Conservation (phyloP, 352 stramenopile genomes). For the Blastocystis sp. region DNA sequence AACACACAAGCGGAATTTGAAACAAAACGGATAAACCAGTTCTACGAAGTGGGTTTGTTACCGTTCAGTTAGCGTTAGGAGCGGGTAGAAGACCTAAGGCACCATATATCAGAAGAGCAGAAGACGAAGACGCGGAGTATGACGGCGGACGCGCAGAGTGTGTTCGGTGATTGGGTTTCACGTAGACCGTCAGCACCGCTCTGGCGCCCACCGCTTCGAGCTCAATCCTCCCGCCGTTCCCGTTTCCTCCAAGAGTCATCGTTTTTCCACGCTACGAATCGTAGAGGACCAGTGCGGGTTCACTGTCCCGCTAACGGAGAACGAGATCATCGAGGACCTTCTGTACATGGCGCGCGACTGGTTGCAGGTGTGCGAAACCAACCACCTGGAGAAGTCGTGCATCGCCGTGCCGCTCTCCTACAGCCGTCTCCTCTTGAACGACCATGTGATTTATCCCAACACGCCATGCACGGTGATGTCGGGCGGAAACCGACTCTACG, state of each 20-base stretch:
- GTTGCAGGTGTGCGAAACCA: not conserved
- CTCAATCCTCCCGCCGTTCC: not conserved
- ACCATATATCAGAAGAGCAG: not conserved
- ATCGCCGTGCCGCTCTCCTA: not conserved
- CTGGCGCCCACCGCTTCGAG: not conserved
- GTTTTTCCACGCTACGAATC: not conserved
- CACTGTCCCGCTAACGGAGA: conserved; percentile 13
- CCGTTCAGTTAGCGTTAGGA: not conserved
- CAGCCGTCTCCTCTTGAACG: conserved; percentile 32
- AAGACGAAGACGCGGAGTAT: conserved; percentile 28
- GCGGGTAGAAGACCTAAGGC: not conserved
- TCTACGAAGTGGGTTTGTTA: not conserved
- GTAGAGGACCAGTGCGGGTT: conserved; percentile 30
- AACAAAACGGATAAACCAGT: conserved; percentile 19
- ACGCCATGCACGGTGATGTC: conserved; percentile 3
- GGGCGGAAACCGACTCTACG: not conserved
- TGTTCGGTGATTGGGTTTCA: not conserved
- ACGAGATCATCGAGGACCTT: conserved; percentile 33
- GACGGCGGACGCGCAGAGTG: conserved; percentile 1
- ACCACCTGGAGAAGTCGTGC: not conserved
- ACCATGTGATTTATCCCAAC: conserved; percentile 41
- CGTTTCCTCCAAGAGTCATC: not conserved
- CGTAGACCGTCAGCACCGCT: not conserved
- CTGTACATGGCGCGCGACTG: conserved; percentile 9
- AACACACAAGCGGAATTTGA: conserved; percentile 27